Conservation (phyloP, 2,329 filamentous ascomycete genomes). For the Neofusicoccum umdonicola region DNA sequence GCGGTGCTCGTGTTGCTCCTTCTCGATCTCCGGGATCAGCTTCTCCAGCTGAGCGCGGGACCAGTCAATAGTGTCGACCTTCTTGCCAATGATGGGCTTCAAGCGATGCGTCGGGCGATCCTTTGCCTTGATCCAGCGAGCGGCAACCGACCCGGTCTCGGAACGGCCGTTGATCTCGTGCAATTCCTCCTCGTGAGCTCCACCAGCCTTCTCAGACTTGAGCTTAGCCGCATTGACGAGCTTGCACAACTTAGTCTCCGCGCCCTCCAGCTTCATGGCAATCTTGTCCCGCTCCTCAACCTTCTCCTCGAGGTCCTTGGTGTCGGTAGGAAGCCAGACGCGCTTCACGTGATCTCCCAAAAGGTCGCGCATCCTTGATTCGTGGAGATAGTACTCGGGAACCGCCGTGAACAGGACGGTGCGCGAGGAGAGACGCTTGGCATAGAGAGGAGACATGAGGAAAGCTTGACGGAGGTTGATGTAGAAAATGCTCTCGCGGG, state of each 20-base stretch:
- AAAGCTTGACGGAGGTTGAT: constrained; percentile 93
- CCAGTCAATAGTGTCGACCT: constrained; percentile 18
- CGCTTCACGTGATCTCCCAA: constrained; percentile 14
- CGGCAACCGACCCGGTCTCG: constrained; percentile 9
- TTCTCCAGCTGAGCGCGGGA: constrained; percentile 10
- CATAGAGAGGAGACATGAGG: constrained; percentile 78
- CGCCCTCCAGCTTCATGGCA: constrained; percentile 8
- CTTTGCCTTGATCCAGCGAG: constrained; percentile 12
- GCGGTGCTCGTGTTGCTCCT: constrained; percentile 7
- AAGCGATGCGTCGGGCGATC: constrained; percentile 15
- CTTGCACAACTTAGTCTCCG: constrained; percentile 16
- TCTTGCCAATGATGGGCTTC: constrained; percentile 17
- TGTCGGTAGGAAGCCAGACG: constrained; percentile 15
- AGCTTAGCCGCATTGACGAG: constrained; percentile 5
- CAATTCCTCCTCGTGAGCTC: constrained; percentile 9
- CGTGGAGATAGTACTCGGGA: constrained; percentile 10
- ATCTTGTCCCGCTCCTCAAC: constrained; percentile 15
- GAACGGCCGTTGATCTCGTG: constrained; percentile 6
- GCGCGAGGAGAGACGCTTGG: constrained; percentile 81
- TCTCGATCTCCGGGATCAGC: constrained; percentile 14
- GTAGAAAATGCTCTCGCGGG: constrained; percentile 85
- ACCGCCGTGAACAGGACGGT: constrained; percentile 70
- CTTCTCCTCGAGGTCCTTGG: constrained; percentile 12
- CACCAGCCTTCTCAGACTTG: neutral
- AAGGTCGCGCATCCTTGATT: constrained; percentile 12